Evolutionary conservation across 441 rosid genomes (phyloP), one percentile per base, ranked within the genome.

Genomic region (Hura crepitans): DNA sequence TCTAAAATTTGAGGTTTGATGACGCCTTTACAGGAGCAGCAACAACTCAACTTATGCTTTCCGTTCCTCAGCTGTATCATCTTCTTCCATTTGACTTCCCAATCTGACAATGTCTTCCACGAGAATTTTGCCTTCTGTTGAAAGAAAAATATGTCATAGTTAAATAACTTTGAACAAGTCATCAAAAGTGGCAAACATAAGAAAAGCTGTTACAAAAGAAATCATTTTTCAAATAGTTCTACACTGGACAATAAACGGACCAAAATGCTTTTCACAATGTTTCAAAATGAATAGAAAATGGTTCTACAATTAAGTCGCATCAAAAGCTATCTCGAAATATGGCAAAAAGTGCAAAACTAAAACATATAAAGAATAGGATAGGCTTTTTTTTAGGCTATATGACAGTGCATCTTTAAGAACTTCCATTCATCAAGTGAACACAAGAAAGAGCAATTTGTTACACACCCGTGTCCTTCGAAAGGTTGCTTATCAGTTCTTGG

Each of bases 51-150:
- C 51, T 78, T 75, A 76, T 63, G 59, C 70, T 67, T 78, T 74
- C 72, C 74, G 80, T 43, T 85, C 91, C 72, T 85, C 86, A 2
- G 75, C 65, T n/a, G 83, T 74, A 59, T 72, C 72, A 43, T 71
- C 80, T 62, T 83, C 90, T 72, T 91, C 97, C 31, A 78, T 84
- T 76, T 74, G 80, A 81, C 91, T 85, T 65, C 95, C 98, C 77
- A 88, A 67, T 72, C 83, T 87, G 33, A 93, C 89, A 43, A 93
- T 91, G 81, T 93, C 98, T 82, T 93, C 92, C 71, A 93, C 95
- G 28, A 88, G 89, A 49, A 93, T 91, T 82, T 91, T 93, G 72
- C 98, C 97, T 74, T 93, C 97, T 91, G 80, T 81, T 68, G 62
- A 68, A 69, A 62, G 47, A 31, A 71, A 69, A 49, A n/a, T 23